Conservation (phyloP, 2,329 filamentous ascomycete genomes). For the Aspergillus proliferans region DNA sequence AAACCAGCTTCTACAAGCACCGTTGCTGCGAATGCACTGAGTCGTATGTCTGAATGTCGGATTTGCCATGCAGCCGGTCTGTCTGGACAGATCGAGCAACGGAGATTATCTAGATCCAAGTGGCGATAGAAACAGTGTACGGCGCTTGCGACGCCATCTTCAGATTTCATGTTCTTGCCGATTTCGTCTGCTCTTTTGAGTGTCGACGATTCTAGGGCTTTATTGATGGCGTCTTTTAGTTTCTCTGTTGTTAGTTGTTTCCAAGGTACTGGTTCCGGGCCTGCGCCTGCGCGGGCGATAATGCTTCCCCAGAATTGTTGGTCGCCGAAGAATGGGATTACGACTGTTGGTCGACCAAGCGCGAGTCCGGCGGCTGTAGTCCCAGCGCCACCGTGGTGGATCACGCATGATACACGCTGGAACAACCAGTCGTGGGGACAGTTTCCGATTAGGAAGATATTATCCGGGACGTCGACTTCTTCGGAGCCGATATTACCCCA, state of each 20-base stretch:
- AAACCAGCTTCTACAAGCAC: slow-evolving; percentile 60
- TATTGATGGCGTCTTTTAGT: slow-evolving; percentile 58
- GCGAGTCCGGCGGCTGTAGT: slow-evolving; percentile 84
- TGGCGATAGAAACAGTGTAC: slow-evolving; percentile 66
- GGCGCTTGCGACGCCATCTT: slow-evolving; percentile 58
- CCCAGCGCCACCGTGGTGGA: slow-evolving; percentile 82
- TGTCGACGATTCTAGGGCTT: slow-evolving; percentile 56
- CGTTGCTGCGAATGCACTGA: slow-evolving; percentile 68
- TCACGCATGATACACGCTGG: slow-evolving; percentile 69
- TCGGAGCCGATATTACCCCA: slow-evolving; percentile 81
- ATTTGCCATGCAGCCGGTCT: slow-evolving; percentile 70
- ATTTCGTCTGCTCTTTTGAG: slow-evolving; percentile 52
- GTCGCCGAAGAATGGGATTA: slow-evolving; percentile 83
- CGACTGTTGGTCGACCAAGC: slow-evolving; percentile 69
- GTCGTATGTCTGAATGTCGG: slow-evolving; percentile 57
- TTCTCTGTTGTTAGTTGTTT: slow-evolving; percentile 61
- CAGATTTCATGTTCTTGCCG: slow-evolving; percentile 59
- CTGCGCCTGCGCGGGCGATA: slow-evolving; percentile 65
- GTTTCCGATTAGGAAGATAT: slow-evolving; percentile 77
- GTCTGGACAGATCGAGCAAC: slow-evolving; percentile 63
- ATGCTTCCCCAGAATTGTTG: slow-evolving; percentile 80
- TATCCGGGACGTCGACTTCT: slow-evolving; percentile 61
- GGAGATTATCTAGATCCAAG: slow-evolving; percentile 58
- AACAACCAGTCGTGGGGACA: slow-evolving; percentile 88
- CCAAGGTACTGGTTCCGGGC: slow-evolving; percentile 63